These are phyloP conservation scores for Hsuehochloa calcarea DNA, from an alignment of 176 grass and related monocot species.

Conservation along the genomic window DNA sequence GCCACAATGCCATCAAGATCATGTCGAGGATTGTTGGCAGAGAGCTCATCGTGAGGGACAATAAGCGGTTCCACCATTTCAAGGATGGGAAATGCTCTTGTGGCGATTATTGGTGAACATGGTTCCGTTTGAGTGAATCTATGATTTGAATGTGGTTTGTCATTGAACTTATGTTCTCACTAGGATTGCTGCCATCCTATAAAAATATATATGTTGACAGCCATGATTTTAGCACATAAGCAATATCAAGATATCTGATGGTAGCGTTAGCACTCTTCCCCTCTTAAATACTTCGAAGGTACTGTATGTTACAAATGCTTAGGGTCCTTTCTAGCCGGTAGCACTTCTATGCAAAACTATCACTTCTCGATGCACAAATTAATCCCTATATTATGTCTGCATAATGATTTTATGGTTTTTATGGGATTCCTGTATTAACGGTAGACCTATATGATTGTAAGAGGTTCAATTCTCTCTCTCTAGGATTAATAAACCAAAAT, in stretches of 20 bases:
- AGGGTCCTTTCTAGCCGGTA: background rate
- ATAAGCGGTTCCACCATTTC: slow-evolving; percentile 93
- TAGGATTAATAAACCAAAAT: background rate
- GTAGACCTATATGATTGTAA: background rate
- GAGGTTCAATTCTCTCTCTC: background rate
- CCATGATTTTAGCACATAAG: slow-evolving; percentile 15
- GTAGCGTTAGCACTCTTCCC: background rate
- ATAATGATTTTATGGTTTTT: background rate
- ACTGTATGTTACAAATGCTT: background rate
- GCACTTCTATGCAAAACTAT: background rate
- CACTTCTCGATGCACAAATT: slow-evolving; percentile 9
- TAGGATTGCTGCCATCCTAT: slow-evolving; percentile 11
- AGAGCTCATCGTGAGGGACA: slow-evolving; percentile 86
- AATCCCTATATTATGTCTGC: background rate
- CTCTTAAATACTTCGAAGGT: slow-evolving; percentile 1
- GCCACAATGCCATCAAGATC: slow-evolving; percentile 92
- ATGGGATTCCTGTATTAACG: background rate
- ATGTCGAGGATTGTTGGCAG: slow-evolving; percentile 90
- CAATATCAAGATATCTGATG: slow-evolving; percentile 16
- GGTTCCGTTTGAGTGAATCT: background rate
- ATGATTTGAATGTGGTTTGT: background rate
- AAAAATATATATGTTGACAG: slow-evolving; percentile 34
- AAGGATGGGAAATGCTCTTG: slow-evolving; percentile 90
- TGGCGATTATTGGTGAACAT: slow-evolving; percentile 82
- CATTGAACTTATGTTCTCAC: background rate